phyloP scores from a whole-genome alignment of 306 rosid species.

The Hylodesmum podocarpum region DNA sequence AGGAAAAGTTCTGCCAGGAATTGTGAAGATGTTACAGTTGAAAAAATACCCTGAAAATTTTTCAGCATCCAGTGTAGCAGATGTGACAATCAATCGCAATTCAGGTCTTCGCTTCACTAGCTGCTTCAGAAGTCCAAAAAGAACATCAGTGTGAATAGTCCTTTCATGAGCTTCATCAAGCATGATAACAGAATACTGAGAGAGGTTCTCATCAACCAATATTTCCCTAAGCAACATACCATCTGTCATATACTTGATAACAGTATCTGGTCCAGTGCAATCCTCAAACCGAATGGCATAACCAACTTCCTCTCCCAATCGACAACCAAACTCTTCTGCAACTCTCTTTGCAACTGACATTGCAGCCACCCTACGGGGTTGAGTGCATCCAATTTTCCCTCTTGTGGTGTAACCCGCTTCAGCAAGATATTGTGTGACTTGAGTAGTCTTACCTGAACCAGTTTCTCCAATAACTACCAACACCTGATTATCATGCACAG shows the following conservation, averaged over 20 bases:
- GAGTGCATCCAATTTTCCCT: slow-evolving; percentile 91
- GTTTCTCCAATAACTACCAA: slow-evolving; percentile 90
- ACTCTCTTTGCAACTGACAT: slow-evolving; percentile 92
- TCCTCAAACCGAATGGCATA: slow-evolving; percentile 87
- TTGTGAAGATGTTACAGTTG: slow-evolving; percentile 68
- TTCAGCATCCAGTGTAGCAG: slow-evolving; percentile 91
- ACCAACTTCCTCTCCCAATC: slow-evolving; percentile 90
- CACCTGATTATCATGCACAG: slow-evolving; percentile 80
- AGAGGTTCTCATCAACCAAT: slow-evolving; percentile 68
- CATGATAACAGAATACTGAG: slow-evolving; percentile 84
- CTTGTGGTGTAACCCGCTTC: slow-evolving; percentile 76
- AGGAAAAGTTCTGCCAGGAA: slow-evolving; percentile 90
- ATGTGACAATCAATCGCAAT: slow-evolving; percentile 75
- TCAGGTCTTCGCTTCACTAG: slow-evolving; percentile 78
- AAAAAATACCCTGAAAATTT: slow-evolving; percentile 88
- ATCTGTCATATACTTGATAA: slow-evolving; percentile 91
- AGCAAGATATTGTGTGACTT: slow-evolving; percentile 87
- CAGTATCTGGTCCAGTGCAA: slow-evolving; percentile 81
- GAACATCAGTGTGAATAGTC: slow-evolving; percentile 80
- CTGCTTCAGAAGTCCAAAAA: slow-evolving; percentile 80
- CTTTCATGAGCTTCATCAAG: slow-evolving; percentile 96
- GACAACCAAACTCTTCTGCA: slow-evolving; percentile 87
- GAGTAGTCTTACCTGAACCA: slow-evolving; percentile 94
- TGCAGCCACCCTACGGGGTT: slow-evolving; percentile 93
- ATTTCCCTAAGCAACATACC: slow-evolving; percentile 87